phyloP scores from a whole-genome alignment of 2,329 filamentous ascomycete genomes.

The Thelonectria rubi region DNA sequence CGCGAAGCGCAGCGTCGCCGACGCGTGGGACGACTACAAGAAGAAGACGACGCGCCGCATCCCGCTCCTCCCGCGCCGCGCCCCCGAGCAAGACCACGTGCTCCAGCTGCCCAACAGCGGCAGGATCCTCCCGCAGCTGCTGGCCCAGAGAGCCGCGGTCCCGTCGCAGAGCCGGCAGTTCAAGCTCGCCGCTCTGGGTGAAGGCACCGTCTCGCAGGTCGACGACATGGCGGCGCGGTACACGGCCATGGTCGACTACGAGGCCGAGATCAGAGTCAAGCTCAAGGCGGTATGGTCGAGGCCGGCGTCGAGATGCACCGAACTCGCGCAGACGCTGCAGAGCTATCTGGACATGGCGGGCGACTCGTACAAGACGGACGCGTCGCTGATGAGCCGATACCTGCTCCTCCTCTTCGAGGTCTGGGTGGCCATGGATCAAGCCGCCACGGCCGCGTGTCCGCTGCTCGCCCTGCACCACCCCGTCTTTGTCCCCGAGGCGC shows the following conservation, averaged over 20 bases:
- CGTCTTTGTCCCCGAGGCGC: constrained; percentile 55
- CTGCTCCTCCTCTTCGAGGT: constrained; percentile 65
- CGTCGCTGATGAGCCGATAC: constrained; percentile 39
- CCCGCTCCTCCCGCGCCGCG: constrained; percentile 51
- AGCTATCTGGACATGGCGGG: constrained; percentile 12
- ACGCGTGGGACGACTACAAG: constrained; percentile 54
- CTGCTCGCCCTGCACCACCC: constrained; percentile 62
- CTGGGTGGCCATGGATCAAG: constrained; percentile 65
- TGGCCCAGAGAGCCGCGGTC: constrained; percentile 40
- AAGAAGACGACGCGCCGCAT: constrained; percentile 49
- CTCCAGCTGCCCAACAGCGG: constrained; percentile 55
- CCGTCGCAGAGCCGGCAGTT: background rate
- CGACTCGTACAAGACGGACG: constrained; percentile 45
- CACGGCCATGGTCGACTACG: constrained; percentile 8
- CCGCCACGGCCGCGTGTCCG: constrained; percentile 53
- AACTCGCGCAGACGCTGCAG: background rate
- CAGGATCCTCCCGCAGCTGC: background rate
- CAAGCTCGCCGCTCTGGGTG: constrained; percentile 1
- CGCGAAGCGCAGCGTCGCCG: constrained; percentile 44
- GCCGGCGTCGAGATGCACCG: constrained; percentile 1
- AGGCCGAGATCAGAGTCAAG: background rate
- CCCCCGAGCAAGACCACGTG: constrained; percentile 42
- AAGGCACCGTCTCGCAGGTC: constrained; percentile 29
- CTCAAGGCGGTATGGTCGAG: background rate
- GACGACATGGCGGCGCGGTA: constrained; percentile 14